Percentiles rank a stretch among this genome's conserved stretches.
These are phyloP conservation scores for Phtheirospermum japonicum DNA, from an alignment of 257 asterid species.

Conservation along the genomic window DNA sequence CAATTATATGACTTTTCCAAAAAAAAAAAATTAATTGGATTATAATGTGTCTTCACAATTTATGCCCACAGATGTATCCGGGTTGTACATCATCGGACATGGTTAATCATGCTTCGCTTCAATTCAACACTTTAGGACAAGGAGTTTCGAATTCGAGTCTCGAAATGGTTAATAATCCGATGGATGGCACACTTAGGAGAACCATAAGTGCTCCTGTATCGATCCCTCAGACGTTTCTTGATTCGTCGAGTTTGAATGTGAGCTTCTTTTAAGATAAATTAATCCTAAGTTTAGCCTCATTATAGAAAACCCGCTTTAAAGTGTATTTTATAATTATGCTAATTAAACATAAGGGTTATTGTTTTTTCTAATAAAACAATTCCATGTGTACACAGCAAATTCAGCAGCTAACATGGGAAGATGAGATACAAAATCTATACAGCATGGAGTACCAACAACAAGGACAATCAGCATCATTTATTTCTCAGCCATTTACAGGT, in stretches of 20 bases:
- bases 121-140: slow-evolving; percentile 43
- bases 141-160: slow-evolving; percentile 37
- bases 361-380: slow-evolving; percentile 9
- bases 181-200: slow-evolving; percentile 49
- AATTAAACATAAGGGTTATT: background rate
- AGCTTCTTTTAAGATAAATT: slow-evolving; percentile 14
- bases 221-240: slow-evolving; percentile 45
- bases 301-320: no score
- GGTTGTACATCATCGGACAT: slow-evolving; percentile 42
- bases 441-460: slow-evolving; percentile 61
- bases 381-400: slow-evolving; percentile 44
- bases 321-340: no score
- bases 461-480: slow-evolving; percentile 54
- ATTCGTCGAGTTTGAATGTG: slow-evolving; percentile 55
- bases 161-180: slow-evolving; percentile 43
- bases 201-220: slow-evolving; percentile 57
- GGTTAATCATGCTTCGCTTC: slow-evolving; percentile 39
- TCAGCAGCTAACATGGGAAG: slow-evolving; percentile 63
- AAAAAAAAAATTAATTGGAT: no score
- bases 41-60: no score
- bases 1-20: no score
- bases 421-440: slow-evolving; percentile 58
- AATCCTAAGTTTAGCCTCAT: no score
- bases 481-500: slow-evolving; percentile 67
- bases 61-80: slow-evolving; percentile 44